Percentiles rank a stretch among this genome's conserved stretches.
Evolutionary conservation across 306 rosid species (phyloP).

Genomic region (Ziziphus jujuba): DNA sequence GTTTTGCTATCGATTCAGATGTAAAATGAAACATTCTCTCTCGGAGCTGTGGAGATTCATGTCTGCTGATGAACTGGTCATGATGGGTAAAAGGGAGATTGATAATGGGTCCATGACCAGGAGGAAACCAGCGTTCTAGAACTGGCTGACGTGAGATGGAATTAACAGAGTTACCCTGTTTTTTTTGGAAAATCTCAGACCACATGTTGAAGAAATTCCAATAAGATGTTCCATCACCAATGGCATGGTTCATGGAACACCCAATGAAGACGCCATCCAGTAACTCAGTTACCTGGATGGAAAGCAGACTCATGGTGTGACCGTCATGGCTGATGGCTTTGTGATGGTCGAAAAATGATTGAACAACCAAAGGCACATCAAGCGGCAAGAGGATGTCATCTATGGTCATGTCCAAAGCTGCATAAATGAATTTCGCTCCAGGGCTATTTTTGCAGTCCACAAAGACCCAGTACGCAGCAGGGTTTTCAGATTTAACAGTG

Average conservation of each 20-base stretch:
- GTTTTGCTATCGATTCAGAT: slow-evolving; percentile 43
- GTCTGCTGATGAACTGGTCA: slow-evolving; percentile 41
- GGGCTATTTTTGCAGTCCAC: slow-evolving; percentile 41
- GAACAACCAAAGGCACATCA: slow-evolving; percentile 45
- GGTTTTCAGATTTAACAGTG: slow-evolving; percentile 27
- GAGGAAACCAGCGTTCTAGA: slow-evolving; percentile 46
- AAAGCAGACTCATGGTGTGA: slow-evolving; percentile 45
- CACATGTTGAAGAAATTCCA: slow-evolving; percentile 56
- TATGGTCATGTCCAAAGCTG: slow-evolving; percentile 40
- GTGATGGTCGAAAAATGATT: slow-evolving; percentile 52
- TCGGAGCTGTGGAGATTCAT: slow-evolving; percentile 34
- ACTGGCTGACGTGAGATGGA: slow-evolving; percentile 32
- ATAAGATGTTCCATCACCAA: slow-evolving; percentile 52
- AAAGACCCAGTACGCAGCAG: slow-evolving; percentile 30
- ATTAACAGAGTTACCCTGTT: neutral
- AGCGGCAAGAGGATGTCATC: slow-evolving; percentile 49
- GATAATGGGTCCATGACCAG: slow-evolving; percentile 33
- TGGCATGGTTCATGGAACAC: slow-evolving; percentile 45
- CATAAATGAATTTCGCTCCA: slow-evolving; percentile 52
- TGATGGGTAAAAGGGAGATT: slow-evolving; percentile 51
- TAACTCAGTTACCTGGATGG: slow-evolving; percentile 52
- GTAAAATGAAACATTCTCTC: slow-evolving; percentile 61
- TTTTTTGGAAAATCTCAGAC: slow-evolving; percentile 53
- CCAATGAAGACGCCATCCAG: slow-evolving; percentile 59
- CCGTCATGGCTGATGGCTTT: slow-evolving; percentile 60